These are phyloP conservation scores for Saitozyma sp. DNA, from an alignment of 768 basidiomycete genomes.

Conservation along the genomic window DNA sequence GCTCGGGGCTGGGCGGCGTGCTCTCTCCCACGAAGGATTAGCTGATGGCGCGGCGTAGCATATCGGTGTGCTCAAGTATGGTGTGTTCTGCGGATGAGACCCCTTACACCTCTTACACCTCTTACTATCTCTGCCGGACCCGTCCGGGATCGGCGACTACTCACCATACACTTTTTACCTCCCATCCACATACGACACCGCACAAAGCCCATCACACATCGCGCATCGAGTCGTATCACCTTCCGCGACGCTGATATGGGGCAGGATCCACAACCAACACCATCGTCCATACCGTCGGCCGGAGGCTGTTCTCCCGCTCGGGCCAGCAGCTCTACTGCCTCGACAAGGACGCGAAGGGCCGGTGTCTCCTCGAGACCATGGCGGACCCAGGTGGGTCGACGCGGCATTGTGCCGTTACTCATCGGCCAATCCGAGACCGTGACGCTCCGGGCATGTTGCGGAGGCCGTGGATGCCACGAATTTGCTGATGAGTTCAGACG, in stretches of 20 bases:
- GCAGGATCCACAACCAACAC: conserved; percentile 31
- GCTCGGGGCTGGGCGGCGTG: too few relatives aligned
- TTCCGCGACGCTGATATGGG: neutral
- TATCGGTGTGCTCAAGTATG: conserved; percentile 43
- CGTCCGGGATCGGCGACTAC: neutral
- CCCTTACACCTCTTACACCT: too few relatives aligned
- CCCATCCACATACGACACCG: neutral
- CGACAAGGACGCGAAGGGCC: conserved; percentile 38
- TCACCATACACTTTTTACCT: conserved; percentile 5
- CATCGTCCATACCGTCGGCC: conserved; percentile 34
- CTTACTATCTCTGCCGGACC: too few relatives aligned
- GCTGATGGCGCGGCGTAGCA: conserved; percentile 17
- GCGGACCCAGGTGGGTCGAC: conserved; percentile 39
- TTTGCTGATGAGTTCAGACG: conserved; percentile 23
- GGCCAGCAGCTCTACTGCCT: conserved; percentile 46
- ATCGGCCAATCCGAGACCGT: neutral
- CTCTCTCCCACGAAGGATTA: too few relatives aligned
- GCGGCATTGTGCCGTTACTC: neutral
- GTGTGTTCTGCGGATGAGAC: too few relatives aligned
- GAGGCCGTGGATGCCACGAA: neutral
- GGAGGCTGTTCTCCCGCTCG: conserved; percentile 35
- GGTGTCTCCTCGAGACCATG: conserved; percentile 45
- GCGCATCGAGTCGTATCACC: too few relatives aligned
- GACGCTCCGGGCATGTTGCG: too few relatives aligned
- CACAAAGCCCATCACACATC: too few relatives aligned